phyloP scores from a whole-genome alignment of 208 protist species.

The Acanthamoeba quina region DNA sequence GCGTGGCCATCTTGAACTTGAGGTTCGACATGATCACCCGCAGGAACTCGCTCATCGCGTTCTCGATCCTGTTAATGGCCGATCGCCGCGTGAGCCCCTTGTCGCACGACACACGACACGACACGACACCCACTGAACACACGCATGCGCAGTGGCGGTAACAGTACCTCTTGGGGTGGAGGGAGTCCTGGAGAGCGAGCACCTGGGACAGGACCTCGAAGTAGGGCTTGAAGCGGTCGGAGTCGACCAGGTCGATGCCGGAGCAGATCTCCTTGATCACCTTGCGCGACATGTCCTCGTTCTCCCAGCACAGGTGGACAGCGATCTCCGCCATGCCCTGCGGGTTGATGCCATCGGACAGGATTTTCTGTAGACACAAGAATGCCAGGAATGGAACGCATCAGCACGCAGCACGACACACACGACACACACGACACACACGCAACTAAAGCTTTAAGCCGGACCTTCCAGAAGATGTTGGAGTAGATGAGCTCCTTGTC shows the following conservation, averaged over 20 bases:
- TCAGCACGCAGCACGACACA: not conserved
- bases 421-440: too few relatives aligned
- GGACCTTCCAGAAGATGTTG: conserved; percentile 56
- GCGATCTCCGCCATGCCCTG: conserved; percentile 22
- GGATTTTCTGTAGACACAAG: not conserved
- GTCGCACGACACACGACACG: too few relatives aligned
- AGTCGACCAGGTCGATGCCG: conserved; percentile 39
- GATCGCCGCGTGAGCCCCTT: too few relatives aligned
- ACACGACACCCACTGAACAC: not conserved
- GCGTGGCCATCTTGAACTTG: conserved; percentile 50
- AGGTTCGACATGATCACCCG: conserved; percentile 44
- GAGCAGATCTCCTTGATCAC: conserved; percentile 22
- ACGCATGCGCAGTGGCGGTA: not conserved
- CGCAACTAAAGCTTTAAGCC: too few relatives aligned
- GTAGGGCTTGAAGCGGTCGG: conserved; percentile 39
- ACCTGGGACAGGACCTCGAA: conserved; percentile 25
- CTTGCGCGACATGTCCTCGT: conserved; percentile 47
- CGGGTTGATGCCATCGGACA: conserved; percentile 59
- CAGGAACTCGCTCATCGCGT: conserved; percentile 21
- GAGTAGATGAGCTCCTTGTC: conserved; percentile 77
- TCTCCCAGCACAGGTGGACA: conserved; percentile 60
- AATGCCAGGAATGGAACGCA: not conserved
- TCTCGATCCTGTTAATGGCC: not conserved
- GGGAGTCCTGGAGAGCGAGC: conserved; percentile 45
- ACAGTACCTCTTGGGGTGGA: conserved; percentile 16